Base-by-base conservation (phyloP, 164 flowering plant genomes). In the Dillenia suffruticosa region DNA sequence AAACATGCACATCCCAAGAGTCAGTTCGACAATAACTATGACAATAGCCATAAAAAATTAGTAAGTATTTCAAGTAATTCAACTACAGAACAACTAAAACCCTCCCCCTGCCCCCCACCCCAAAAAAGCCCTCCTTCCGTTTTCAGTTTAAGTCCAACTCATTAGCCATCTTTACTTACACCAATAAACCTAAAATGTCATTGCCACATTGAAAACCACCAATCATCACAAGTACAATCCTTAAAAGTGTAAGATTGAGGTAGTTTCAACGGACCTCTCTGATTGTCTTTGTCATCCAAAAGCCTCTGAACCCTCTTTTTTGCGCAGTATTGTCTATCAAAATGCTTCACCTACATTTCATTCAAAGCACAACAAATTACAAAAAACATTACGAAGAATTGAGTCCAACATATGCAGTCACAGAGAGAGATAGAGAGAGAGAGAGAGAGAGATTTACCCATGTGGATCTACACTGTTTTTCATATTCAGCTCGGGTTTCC, bases 211-310 rank as follows among this genome's bases (percentile, higher is more conserved):
- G 10, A n/a, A 13, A 56, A 8, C 14, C 22, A 10, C 32, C 44
- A 46, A 55, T 54, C 49, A 15, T 15, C 43, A 57, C 60, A 14
- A 57, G 12, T 13, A 7, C 52, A 46, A 55, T 15, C 32, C 69
- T 81, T 86, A 73, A 81, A 83, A 64, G 90, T 86, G 63, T 71
- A 80, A 77, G 90, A 80, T 79, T 89, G 89, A 54, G 95, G 95
- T 63, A 92, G 92, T 2, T 78, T 65, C 71, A 89, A 74, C 70
- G 90, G 96, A 82, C 96, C 98, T 85, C 82, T 79, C 79, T 89
- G 78, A 1, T 77, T 43, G 11, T 79, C 88, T 17, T 76, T 83
- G 19, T 79, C 86, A 70, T 92, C 98, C 76, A 92, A 72, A 61
- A 88, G 81, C 84, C 96, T 85, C 62, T 80, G 78, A 51, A 82